Evolutionary conservation across 495 filamentous ascomycete species (phyloP), one percentile per base, ranked within the genome.

Genomic region (Venustampulla echinocandica): DNA sequence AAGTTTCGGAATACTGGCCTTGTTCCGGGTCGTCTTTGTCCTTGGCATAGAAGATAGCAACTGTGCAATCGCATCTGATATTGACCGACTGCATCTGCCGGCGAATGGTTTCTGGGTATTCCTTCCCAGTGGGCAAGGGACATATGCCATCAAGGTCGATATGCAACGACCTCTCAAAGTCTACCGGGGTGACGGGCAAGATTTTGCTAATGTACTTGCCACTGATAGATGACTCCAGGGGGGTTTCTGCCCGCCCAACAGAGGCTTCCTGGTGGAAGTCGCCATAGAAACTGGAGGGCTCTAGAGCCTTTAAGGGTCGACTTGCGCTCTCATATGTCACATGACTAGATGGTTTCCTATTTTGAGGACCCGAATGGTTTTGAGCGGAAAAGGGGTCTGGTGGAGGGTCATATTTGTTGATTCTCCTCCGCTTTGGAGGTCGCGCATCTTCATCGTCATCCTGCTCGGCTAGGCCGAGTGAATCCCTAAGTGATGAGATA

Each of bases 131-230:
- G n/a, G n/a, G n/a, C n/a, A n/a, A n/a, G n/a, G n/a, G n/a, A n/a
- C n/a, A n/a, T 44, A 74, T 68, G 44, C 69, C 68, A 42, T 69
- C 60, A 33, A 73, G 50, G 43, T 75, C 68, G 38, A 76, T 64
- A 20, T 66, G 66, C 24, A 76, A 61, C 5, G 63, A 57, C 30
- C 59, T 55, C n/a, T 63, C 58, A 41, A 60, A 57, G 36, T 68
- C 58, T 14, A 46, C 41, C n/a, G 59, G 45, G 3, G 39, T 50
- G 18, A 59, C 52, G 23, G 57, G 47, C n/a, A 63, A 43, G 34
- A 69, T 49, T 3, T 58, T 57, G 13, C 54, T 35, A 11, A 59
- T 48, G 14, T 47, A 46, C 37, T 60, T 37, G 14, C 24, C 36
- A 23, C 38, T 40, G 27, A n/a, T n/a, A n/a, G n/a, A n/a, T n/a